A percentile compares a stretch with the other conserved stretches of the same genome.
These are phyloP conservation scores for Xylaria sp. DNA, from an alignment of 495 filamentous ascomycete species.

Conservation along the genomic window DNA sequence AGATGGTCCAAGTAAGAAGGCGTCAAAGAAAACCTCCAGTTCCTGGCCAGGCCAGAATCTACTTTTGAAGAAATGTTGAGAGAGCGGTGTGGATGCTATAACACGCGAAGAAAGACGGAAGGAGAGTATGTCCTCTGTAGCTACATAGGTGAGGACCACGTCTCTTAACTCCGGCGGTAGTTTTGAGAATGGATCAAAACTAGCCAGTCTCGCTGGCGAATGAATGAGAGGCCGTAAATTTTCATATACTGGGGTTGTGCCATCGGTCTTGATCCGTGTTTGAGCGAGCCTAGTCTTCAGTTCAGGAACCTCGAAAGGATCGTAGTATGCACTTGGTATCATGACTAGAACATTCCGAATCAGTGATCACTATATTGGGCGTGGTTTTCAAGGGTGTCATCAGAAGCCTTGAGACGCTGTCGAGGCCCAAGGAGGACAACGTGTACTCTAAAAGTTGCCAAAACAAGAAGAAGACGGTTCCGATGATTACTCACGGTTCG, in stretches of 20 bases:
- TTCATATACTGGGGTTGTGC: background rate
- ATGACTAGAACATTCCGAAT: background rate
- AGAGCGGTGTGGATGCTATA: slow-evolving; percentile 21
- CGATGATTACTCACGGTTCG: slow-evolving; percentile 3
- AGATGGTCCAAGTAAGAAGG: slow-evolving; percentile 12
- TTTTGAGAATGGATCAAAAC: slow-evolving; percentile 18
- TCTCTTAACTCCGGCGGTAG: slow-evolving; percentile 24
- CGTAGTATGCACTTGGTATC: slow-evolving; percentile 23
- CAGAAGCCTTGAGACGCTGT: background rate
- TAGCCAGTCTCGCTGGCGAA: background rate
- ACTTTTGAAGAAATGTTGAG: slow-evolving; percentile 25
- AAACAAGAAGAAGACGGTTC: background rate
- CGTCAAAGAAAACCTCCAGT: slow-evolving; percentile 20
- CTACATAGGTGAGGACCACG: slow-evolving; percentile 21
- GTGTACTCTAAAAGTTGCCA: background rate
- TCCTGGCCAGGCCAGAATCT: slow-evolving; percentile 23
- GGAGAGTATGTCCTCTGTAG: slow-evolving; percentile 11
- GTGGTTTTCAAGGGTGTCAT: background rate
- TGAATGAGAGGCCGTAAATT: background rate
- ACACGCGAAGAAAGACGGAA: slow-evolving; percentile 28
- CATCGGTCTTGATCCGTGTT: background rate
- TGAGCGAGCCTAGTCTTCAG: slow-evolving; percentile 7
- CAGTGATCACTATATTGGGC: background rate
- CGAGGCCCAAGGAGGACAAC: background rate
- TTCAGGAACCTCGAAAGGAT: slow-evolving; percentile 29